These are phyloP conservation scores for Hortiboletus flavorubellus DNA, from an alignment of 768 basidiomycete genomes.

Conservation along the genomic window DNA sequence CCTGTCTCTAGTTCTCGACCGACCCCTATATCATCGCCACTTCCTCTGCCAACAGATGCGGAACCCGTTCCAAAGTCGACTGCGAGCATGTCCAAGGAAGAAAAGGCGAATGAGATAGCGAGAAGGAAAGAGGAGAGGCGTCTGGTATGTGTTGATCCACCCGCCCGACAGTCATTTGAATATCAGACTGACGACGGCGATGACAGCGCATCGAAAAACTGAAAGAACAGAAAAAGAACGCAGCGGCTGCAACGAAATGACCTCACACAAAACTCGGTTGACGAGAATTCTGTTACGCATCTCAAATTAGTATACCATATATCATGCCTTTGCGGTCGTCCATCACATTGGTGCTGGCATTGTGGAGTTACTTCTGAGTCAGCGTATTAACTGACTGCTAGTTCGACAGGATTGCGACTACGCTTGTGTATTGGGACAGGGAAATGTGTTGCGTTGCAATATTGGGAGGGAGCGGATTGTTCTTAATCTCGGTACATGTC, in stretches of 20 bases:
- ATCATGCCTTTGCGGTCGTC: not conserved
- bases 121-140: slow-evolving; percentile 89
- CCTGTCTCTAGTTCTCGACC: slow-evolving; percentile 17
- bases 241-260: slow-evolving; percentile 9
- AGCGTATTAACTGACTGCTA: too few relatives aligned
- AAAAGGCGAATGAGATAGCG: slow-evolving; percentile 91
- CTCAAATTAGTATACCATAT: not conserved
- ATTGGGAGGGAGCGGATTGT: too few relatives aligned
- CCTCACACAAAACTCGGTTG: not conserved
- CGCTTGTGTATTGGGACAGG: too few relatives aligned
- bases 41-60: slow-evolving; percentile 6
- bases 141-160: slow-evolving; percentile 50
- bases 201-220: slow-evolving; percentile 69
- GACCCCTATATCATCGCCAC: slow-evolving; percentile 28
- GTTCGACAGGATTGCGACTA: too few relatives aligned
- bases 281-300: not conserved
- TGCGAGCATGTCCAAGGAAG: slow-evolving; percentile 73
- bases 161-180: not conserved
- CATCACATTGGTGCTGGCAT: not conserved
- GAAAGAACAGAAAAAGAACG: slow-evolving; percentile 76
- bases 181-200: not conserved
- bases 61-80: slow-evolving; percentile 30
- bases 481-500: too few relatives aligned
- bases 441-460: too few relatives aligned
- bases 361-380: too few relatives aligned